phyloP scores from a whole-genome alignment of 2,329 filamentous ascomycete species.

The Penicillium sp. region DNA sequence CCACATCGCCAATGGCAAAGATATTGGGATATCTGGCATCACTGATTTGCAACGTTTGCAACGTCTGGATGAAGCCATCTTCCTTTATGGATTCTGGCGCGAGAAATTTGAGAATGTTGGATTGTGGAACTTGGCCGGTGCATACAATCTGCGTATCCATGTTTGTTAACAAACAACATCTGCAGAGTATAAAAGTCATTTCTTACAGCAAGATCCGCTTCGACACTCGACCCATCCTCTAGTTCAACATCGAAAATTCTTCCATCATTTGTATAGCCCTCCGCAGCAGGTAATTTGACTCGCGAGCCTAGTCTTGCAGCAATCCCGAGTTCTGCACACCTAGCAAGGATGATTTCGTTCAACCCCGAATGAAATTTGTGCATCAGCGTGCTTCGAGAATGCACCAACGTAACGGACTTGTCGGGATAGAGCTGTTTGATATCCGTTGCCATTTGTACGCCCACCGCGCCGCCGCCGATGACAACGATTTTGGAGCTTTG shows the following conservation, averaged over 20 bases:
- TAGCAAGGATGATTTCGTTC: neutral
- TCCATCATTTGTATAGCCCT: neutral
- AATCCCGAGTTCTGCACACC: neutral
- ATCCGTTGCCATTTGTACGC: slow-evolving; percentile 4
- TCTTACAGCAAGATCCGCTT: neutral
- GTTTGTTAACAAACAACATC: neutral
- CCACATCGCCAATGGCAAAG: slow-evolving; percentile 4
- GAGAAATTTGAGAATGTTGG: neutral
- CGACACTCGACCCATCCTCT: neutral
- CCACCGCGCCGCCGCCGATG: slow-evolving; percentile 2
- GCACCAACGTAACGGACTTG: neutral
- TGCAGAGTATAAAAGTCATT: neutral
- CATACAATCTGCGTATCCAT: neutral
- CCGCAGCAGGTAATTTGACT: neutral
- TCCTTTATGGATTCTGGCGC: neutral
- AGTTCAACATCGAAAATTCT: neutral
- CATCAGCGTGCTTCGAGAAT: neutral
- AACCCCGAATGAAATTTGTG: neutral
- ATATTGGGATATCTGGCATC: neutral
- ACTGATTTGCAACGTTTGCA: neutral
- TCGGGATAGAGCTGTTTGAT: slow-evolving; percentile 4
- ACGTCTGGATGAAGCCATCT: neutral
- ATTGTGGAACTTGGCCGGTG: slow-evolving; percentile 1
- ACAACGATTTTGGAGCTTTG: neutral
- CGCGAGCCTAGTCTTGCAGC: neutral